Evolutionary conservation across 768 basidiomycete genomes (phyloP), one percentile per base, ranked within the genome.

Genomic region (Astraeus odoratus): DNA sequence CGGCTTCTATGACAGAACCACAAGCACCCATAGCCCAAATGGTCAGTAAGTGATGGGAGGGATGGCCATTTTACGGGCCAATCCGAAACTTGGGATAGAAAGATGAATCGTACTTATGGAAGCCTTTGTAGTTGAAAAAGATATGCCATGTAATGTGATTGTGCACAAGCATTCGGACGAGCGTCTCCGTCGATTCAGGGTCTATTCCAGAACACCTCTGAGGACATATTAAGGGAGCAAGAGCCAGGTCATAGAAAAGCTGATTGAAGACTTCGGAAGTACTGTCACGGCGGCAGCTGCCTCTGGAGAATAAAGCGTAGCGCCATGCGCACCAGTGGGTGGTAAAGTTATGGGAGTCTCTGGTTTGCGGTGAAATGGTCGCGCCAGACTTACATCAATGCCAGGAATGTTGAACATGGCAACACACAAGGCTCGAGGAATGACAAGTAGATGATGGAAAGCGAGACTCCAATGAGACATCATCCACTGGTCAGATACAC

Each of bases 71-170:
- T 16, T 23, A 12, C 12, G 18, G 8, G 34, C 44, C 33, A 48
- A 25, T 20, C 6, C 3, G 23, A 23, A 3, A 31, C 3, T 39
- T 36, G n/a, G 52, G 7, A 20, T 13, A 10, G 8, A 2, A 47
- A 19, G 18, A 12, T 16, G 19, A 24, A 5, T 38, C 61, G 9
- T 23, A 67, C 67, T 68, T 67, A 44, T 68, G 67, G 48, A 65
- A 67, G 1, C 61, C 42, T 33, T 51, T 52, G 39, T 63, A 57
- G 41, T 68, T 67, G 52, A 65, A 60, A 51, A 66, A 67, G 23
- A 61, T 55, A 34, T 68, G 65, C 54, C 58, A 62, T 27, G 57
- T 54, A 12, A 44, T 46, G 34, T 67, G 59, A 42, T 68, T 64
- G 8, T 61, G 58, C 30, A 51, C 52, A 35, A 67, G 44, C 0